These are phyloP conservation scores for Cenococcum geophilum DNA, from an alignment of 495 filamentous ascomycete species.

Conservation along the genomic window DNA sequence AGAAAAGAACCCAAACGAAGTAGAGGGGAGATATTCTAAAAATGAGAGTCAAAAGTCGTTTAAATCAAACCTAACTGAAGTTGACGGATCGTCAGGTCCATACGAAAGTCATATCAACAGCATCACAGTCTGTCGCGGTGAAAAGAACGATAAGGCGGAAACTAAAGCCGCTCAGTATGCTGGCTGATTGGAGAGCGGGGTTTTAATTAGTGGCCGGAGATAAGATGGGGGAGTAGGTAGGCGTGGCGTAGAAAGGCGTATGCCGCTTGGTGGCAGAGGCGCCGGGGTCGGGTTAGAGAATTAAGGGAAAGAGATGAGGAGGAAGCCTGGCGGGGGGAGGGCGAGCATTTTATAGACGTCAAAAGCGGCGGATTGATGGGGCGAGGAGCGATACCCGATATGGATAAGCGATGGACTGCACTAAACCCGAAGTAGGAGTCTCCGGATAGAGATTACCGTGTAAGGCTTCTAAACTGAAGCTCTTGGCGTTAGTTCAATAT, in stretches of 20 bases:
- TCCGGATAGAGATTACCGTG: constrained; percentile 4
- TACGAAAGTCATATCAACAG: neutral
- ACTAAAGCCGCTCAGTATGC: neutral
- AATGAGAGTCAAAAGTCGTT: neutral
- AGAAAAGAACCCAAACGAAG: neutral
- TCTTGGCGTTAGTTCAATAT: no score
- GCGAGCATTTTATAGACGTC: constrained; percentile 20
- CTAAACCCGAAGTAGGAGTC: constrained; percentile 6
- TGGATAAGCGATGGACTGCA: neutral
- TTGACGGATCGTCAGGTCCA: neutral
- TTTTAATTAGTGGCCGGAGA: neutral
- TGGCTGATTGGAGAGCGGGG: neutral
- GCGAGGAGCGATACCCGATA: constrained; percentile 13
- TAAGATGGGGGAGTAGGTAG: neutral
- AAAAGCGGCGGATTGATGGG: constrained; percentile 18
- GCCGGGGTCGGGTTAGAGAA: constrained; percentile 16
- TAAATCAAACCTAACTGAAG: neutral
- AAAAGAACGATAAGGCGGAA: neutral
- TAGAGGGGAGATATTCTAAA: neutral
- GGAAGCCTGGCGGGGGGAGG: constrained; percentile 16
- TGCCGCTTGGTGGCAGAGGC: neutral
- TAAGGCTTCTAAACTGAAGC: no score
- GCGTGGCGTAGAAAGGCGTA: neutral
- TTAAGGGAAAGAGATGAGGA: constrained; percentile 21
- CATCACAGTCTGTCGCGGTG: neutral